Evolutionary conservation across 1,284 basidiomycete genomes (phyloP).

Genomic region (Puccinia hordei): DNA sequence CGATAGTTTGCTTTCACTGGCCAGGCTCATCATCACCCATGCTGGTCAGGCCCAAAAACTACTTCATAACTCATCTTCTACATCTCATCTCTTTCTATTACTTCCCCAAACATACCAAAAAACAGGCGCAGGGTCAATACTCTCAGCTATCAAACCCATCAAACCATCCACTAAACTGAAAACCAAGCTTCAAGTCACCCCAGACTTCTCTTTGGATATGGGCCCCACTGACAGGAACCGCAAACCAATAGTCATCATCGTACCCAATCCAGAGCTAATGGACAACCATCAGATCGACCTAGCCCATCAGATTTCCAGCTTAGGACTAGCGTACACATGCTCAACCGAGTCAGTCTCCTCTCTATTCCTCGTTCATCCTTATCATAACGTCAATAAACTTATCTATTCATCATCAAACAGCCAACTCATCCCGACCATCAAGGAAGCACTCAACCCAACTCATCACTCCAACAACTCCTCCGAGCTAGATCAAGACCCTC

Average conservation of each 20-base stretch:
- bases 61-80: no score
- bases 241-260: slow-evolving; percentile 15
- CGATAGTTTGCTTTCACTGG: not conserved
- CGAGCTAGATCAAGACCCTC: not conserved
- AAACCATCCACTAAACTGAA: no score
- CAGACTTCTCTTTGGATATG: not conserved
- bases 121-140: slow-evolving; percentile 8
- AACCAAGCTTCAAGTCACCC: not conserved
- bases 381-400: not conserved
- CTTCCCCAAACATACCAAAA: not conserved
- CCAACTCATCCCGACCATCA: not conserved
- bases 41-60: not conserved
- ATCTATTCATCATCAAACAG: not conserved
- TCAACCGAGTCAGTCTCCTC: slow-evolving; percentile 12
- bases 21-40: slow-evolving; percentile 23
- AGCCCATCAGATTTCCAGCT: slow-evolving; percentile 26
- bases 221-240: not conserved
- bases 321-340: slow-evolving; percentile 21
- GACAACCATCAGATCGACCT: slow-evolving; percentile 41
- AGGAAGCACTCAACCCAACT: not conserved
- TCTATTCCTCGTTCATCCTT: not conserved
- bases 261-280: slow-evolving; percentile 33
- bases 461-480: not conserved
- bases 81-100: no score
- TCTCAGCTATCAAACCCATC: slow-evolving; percentile 6